phyloP scores from a whole-genome alignment of 768 basidiomycete species.

The Lepiota brunneoincarnata region DNA sequence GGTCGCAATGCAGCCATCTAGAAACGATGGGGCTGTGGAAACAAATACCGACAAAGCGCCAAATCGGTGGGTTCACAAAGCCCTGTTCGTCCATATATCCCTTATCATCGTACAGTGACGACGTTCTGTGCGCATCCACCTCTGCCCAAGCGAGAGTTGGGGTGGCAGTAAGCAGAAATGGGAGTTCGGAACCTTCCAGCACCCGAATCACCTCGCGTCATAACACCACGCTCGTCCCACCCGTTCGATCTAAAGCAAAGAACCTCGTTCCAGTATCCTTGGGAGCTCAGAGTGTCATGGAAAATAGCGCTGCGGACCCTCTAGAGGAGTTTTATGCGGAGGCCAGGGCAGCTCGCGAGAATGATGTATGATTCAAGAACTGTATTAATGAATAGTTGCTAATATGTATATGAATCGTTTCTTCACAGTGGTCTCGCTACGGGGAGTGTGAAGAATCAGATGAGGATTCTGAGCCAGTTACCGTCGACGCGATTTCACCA shows the following conservation, averaged over 20 bases:
- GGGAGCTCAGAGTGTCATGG: background rate
- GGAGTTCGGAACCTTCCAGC: background rate
- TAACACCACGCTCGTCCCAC: background rate
- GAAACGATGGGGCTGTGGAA: background rate
- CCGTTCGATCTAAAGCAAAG: background rate
- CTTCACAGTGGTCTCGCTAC: constrained; percentile 29
- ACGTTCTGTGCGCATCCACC: background rate
- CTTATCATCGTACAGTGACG: background rate
- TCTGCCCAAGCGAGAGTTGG: background rate
- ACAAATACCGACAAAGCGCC: background rate
- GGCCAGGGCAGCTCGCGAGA: constrained; percentile 42
- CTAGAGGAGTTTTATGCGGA: constrained; percentile 62
- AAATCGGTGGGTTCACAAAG: background rate
- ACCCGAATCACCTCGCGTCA: background rate
- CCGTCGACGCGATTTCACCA: background rate
- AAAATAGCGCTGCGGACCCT: constrained; percentile 41
- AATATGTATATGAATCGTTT: background rate
- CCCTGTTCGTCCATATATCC: background rate
- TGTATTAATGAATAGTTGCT: background rate
- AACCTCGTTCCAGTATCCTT: background rate
- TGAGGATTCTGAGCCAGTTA: constrained; percentile 10
- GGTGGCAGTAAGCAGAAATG: background rate
- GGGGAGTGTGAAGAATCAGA: constrained; percentile 36
- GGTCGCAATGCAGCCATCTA: constrained; percentile 3
- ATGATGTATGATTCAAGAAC: background rate